Conservation (phyloP, 164 flowering plant genomes). For the Tinospora cordifolia region DNA sequence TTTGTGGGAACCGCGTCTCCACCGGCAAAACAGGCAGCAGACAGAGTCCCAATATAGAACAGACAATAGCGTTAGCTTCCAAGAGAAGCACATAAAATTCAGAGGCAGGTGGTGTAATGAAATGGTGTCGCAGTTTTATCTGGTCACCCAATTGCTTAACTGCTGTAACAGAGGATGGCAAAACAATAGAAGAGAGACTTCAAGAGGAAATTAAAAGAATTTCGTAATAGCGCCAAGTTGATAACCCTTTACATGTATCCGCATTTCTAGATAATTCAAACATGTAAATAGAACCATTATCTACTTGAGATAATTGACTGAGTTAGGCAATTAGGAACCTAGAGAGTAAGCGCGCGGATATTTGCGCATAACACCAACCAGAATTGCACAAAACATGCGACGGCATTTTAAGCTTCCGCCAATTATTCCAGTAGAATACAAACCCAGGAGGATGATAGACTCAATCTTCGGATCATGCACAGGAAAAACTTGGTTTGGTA, state of each 20-base stretch:
- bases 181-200: background rate
- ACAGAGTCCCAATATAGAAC: no score
- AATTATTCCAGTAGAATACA: background rate
- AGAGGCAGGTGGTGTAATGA: no score
- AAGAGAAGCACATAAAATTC: no score
- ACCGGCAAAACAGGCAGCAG: no score
- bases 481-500: background rate
- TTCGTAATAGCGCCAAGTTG: conserved; percentile 18
- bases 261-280: background rate
- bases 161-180: background rate
- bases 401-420: background rate
- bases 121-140: no score
- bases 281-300: conserved; percentile 8
- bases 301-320: background rate
- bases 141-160: no score
- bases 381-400: background rate
- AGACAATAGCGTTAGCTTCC: no score
- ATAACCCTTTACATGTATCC: conserved; percentile 19
- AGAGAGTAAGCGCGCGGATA: background rate
- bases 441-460: background rate
- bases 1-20: no score
- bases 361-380: background rate
- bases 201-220: background rate
- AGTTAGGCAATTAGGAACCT: no score
- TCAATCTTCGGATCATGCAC: background rate